phyloP scores from a whole-genome alignment of 768 basidiomycete genomes.

The Dacryopinax spathularia region DNA sequence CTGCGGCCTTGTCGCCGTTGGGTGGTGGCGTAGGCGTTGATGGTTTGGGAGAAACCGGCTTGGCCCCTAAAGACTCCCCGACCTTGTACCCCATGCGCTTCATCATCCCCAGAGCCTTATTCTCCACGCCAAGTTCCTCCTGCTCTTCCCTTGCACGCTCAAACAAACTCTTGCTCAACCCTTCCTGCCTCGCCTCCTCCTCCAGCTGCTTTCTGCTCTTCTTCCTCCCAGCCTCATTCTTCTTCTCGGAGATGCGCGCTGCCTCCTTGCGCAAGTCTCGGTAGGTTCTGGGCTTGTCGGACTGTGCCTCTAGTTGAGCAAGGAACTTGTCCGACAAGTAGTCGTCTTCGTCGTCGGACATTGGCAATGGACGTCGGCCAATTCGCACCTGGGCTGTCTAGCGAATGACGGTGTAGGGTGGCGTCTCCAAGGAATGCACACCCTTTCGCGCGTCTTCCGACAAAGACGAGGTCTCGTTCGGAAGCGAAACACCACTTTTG shows the following conservation, averaged over 20 bases:
- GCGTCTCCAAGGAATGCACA: no score
- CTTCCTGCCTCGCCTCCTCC: constrained; percentile 60
- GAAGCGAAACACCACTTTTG: no score
- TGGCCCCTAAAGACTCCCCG: constrained; percentile 54
- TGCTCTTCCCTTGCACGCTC: constrained; percentile 57
- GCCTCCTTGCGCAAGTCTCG: constrained; percentile 55
- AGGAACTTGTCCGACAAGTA: constrained; percentile 84
- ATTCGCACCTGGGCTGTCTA: no score
- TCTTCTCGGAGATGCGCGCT: constrained; percentile 39
- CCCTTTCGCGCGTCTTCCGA: not conserved
- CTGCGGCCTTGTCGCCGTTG: no score
- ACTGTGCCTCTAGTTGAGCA: constrained; percentile 19
- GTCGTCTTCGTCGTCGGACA: constrained; percentile 70
- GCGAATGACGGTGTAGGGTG: no score
- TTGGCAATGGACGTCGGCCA: constrained; percentile 21
- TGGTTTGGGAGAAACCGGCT: not conserved
- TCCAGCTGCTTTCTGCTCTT: constrained; percentile 59
- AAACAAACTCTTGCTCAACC: constrained; percentile 56
- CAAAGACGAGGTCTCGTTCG: not conserved
- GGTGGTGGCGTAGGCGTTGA: not conserved
- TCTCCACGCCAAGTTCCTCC: constrained; percentile 36
- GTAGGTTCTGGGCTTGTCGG: constrained; percentile 45
- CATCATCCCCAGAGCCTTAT: constrained; percentile 80
- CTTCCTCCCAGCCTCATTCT: constrained; percentile 50
- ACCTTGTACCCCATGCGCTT: constrained; percentile 88